Percentiles rank a stretch among this genome's conserved stretches.
phyloP scores from a whole-genome alignment of 176 grass and related monocot species.

The Metroxylon sagu region DNA sequence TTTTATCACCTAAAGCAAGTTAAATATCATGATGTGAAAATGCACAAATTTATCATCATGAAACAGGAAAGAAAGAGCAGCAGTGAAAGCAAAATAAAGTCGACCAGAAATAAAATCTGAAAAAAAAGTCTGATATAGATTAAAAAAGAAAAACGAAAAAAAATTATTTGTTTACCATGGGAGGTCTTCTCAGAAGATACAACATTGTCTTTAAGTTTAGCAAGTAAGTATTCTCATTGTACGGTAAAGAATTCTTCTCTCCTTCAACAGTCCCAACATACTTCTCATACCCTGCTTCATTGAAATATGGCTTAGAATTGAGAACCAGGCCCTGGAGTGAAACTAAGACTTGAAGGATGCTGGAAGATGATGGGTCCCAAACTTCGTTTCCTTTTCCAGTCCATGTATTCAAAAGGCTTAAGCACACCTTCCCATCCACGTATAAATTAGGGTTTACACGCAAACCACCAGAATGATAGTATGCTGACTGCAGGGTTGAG shows the following conservation, averaged over 20 bases:
- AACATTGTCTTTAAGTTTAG: constrained; percentile 88
- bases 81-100: background rate
- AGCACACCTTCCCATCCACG: constrained; percentile 89
- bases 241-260: constrained; percentile 92
- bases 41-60: too few relatives aligned
- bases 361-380: constrained; percentile 87
- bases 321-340: constrained; percentile 96
- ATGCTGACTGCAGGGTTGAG: constrained; percentile 56
- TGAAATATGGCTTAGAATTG: constrained; percentile 91
- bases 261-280: constrained; percentile 90
- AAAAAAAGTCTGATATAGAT: constrained; percentile 1
- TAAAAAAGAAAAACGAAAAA: background rate
- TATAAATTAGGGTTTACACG: constrained; percentile 95
- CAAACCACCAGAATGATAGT: constrained; percentile 95
- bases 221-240: constrained; percentile 97
- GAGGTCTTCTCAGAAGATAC: constrained; percentile 85
- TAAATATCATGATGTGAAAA: too few relatives aligned
- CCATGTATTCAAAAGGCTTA: constrained; percentile 93
- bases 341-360: constrained; percentile 87
- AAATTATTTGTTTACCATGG: constrained; percentile 43
- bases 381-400: constrained; percentile 87
- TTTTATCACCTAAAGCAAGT: too few relatives aligned
- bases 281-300: constrained; percentile 96
- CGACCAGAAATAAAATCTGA: constrained; percentile 1
- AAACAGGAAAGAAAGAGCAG: too few relatives aligned